Base-by-base conservation (phyloP, 108 stramenopile species). In the Discostella pseudostelligera region DNA sequence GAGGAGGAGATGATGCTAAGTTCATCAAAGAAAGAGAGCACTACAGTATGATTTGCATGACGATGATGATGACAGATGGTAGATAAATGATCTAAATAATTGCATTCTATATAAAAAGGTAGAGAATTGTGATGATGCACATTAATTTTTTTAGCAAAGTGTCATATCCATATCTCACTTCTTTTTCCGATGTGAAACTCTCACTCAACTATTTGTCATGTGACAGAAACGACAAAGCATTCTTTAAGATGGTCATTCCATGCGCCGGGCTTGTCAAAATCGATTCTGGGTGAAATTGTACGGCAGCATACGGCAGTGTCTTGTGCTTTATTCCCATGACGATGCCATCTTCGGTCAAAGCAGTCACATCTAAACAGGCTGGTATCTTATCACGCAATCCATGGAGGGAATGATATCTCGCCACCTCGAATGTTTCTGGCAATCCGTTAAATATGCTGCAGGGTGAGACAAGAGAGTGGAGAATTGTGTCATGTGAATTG, bases 271-370 rank as follows among this genome's bases (percentile, higher is more conserved):
- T 88, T 13, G 97, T 98, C 47, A 98, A 81, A 54, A 98, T 98
- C 20, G 91, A 92, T 75, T 98, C 98, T 5, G 98, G 98, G 62
- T 98, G 98, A 72, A 97, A 98, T 86, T 98, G 98, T 44, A 98
- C 98, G n/a, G 96, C 98, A 17, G 96, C 96, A 79, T 92, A 88
- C 12, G 98, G 98, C 16, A 96, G 73, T 36, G 81, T 79, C 69
- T 87, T 89, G 82, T 98, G 98, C 74, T 96, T 81, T 44, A 98
- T 91, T 24, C 86, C 98, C 98, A 98, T 98, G 36, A 97, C 90
- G 49, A 96, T 84, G 0, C 96, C 95, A 64, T 97, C 95, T 35
- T 93, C 92, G n/a, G 86, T 95, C 50, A 83, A 56, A 9, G 98
- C 98, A 19, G 93, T 96, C n/a, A 94, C 65, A 59, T 84, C 66